Base-by-base conservation (phyloP, 495 filamentous ascomycete genomes). In the Penicillium bovifimosum region DNA sequence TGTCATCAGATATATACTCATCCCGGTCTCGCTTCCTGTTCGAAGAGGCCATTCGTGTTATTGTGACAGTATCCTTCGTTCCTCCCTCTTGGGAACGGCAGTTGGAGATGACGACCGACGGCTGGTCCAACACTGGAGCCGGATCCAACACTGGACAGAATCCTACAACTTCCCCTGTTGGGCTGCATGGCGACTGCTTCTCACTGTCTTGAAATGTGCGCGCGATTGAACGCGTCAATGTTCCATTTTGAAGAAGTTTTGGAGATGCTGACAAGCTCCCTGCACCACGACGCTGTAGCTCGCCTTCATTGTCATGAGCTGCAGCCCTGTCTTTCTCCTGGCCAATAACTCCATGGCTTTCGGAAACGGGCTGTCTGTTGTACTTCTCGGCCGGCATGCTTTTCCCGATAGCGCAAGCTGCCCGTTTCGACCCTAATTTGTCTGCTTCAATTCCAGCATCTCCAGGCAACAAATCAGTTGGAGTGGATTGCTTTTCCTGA, bases 11-110 rank as follows among this genome's bases (percentile, higher is more conserved):
- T 47, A 35, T 20, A 34, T 32, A 47, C 29, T 24, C 44, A 14
- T 18, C 9, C 33, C 14, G 44, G 44, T 35, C 31, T 47, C 44
- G 44, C 44, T 47, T 47, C 16, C 44, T 47, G 31, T 47, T 47
- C 33, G 44, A 24, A 47, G 29, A 24, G 44, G 31, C 31, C 11
- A 24, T 47, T 34, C 29, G 44, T 18, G 44, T 35, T 47, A 24
- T 20, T 47, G 31, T 1, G 31, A 35, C 44, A 36, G 17, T 20
- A 16, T 36, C 29, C 44, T 47, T n/a, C n/a, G n/a, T 34, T 32
- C 33, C 44, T 36, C 44, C 29, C 44, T 24, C 44, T 47, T 35
- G 17, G 44, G 33, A 1, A 47, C 44, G 44, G 14, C 14, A 35
- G 18, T 36, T 47, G 31, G 13, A 34, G 31, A 47, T 47, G 44